phyloP scores from a whole-genome alignment of 306 rosid genomes.

The Cyamopsis tetragonoloba region DNA sequence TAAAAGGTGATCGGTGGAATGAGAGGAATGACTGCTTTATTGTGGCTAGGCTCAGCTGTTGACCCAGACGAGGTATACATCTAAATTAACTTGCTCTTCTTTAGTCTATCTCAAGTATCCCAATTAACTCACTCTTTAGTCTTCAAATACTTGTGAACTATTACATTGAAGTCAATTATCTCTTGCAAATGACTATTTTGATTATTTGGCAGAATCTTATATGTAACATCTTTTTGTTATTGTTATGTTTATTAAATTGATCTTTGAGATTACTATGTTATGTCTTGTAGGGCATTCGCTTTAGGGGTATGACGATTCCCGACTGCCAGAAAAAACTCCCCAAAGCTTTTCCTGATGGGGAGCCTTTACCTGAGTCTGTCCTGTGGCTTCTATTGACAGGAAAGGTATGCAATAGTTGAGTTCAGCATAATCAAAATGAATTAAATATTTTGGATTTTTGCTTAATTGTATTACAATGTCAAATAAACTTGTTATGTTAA shows the following conservation, averaged over 20 bases:
- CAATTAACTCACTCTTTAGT: constrained; percentile 19
- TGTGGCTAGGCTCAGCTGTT: constrained; percentile 93
- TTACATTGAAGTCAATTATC: not conserved
- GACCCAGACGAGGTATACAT: constrained; percentile 90
- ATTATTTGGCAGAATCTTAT: constrained; percentile 9
- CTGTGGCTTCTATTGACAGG: constrained; percentile 95
- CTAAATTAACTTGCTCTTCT: constrained; percentile 26
- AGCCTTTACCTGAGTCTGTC: constrained; percentile 93
- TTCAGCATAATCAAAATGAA: constrained; percentile 19
- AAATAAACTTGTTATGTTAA: constrained; percentile 6
- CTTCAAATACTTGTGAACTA: constrained; percentile 8
- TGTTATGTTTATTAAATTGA: constrained; percentile 15
- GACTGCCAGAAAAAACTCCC: constrained; percentile 90
- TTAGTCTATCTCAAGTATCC: too few species aligned
- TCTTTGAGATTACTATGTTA: constrained; percentile 26
- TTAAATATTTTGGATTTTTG: constrained; percentile 7
- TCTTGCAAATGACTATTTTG: not conserved
- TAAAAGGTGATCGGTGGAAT: constrained; percentile 93
- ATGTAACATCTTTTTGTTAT: constrained; percentile 15
- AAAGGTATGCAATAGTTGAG: constrained; percentile 56
- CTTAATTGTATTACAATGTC: not conserved
- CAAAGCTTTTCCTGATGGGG: constrained; percentile 84
- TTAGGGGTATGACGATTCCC: constrained; percentile 82
- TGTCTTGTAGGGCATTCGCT: constrained; percentile 83
- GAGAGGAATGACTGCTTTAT: constrained; percentile 98